Base-by-base conservation (phyloP, 345 rosid genomes). In the Linum lewisii region DNA sequence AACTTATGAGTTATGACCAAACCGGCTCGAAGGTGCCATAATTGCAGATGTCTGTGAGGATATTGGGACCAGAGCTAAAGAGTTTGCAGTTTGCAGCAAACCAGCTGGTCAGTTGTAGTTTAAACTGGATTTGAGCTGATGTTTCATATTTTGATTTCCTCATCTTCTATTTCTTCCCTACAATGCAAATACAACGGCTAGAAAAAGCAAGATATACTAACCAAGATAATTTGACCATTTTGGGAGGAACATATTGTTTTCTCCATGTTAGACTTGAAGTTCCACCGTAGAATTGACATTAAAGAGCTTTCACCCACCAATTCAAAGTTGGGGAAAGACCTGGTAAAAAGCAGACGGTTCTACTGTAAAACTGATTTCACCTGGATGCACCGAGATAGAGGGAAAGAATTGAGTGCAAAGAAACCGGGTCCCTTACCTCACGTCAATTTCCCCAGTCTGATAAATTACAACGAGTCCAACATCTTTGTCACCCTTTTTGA, bases 241-340 rank as follows among this genome's bases (percentile, higher is more conserved):
- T 75, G 81, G 60, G 79, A 79, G 10, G 84, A 78, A 69, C 81
- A 73, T 59, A 85, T 69, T 21, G 75, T 81, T 66, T 75, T 82
- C 60, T 79, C 89, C 83, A 85, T 84, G 72, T 77, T 82, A 54
- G 78, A 75, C 71, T 76, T 83, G 66, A 73, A 84, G 77, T 76
- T 83, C 95, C 99, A 92, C 76, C 89, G 75, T 47, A 92, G 74
- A 63, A 86, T 73, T 62, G 87, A 71, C 69, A 66, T 62, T 67
- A 92, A 71, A 67, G 94, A 83, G 77, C 79, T 74, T 66, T 81
- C 94, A 72, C 73, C 75, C 69, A 79, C 82, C 70, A 82, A 80
- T 69, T 81, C 84, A 64, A 92, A 79, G 72, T 84, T 57, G 53
- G 91, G 86, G 58, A 89, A 78, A 64, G 95, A 83, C 70, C 99